phyloP scores from a whole-genome alignment of 2,329 filamentous ascomycete species.

The Penicillium freii region DNA sequence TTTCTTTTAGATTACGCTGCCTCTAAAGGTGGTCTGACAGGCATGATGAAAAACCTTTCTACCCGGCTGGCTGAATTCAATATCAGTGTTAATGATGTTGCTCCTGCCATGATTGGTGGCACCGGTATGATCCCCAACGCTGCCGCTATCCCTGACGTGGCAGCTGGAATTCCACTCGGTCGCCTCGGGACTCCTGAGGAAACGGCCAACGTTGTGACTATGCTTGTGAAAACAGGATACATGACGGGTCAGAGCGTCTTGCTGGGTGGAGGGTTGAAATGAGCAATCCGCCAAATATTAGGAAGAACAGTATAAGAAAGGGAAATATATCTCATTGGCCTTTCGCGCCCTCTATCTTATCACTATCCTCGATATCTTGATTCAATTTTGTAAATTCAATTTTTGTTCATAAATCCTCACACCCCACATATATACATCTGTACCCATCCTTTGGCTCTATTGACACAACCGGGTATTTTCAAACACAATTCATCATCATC shows the following conservation, averaged over 20 bases:
- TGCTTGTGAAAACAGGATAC: conserved; percentile 62
- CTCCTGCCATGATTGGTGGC: conserved; percentile 66
- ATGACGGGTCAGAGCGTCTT: conserved; percentile 58
- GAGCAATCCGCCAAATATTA: conserved; percentile 2
- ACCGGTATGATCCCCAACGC: conserved; percentile 63
- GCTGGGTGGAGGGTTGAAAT: conserved; percentile 54
- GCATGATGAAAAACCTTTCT: conserved; percentile 65
- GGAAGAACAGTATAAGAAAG: background rate
- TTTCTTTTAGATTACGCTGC: conserved; percentile 51
- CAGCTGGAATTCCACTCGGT: conserved; percentile 59
- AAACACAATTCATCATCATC: conserved; percentile 13
- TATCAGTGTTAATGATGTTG: conserved; percentile 67
- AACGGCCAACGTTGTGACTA: conserved; percentile 60
- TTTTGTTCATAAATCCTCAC: background rate
- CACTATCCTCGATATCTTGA: background rate
- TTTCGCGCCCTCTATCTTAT: background rate
- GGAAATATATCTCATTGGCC: background rate
- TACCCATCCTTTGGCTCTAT: background rate
- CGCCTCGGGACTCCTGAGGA: conserved; percentile 59
- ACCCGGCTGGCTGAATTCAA: conserved; percentile 58
- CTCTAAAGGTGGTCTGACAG: conserved; percentile 61
- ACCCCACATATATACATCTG: background rate
- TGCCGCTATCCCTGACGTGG: conserved; percentile 58
- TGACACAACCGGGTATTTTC: conserved; percentile 23
- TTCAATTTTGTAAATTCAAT: conserved; percentile 1